phyloP scores from a whole-genome alignment of 176 grass and related monocot genomes.

The Triticum monococcum region DNA sequence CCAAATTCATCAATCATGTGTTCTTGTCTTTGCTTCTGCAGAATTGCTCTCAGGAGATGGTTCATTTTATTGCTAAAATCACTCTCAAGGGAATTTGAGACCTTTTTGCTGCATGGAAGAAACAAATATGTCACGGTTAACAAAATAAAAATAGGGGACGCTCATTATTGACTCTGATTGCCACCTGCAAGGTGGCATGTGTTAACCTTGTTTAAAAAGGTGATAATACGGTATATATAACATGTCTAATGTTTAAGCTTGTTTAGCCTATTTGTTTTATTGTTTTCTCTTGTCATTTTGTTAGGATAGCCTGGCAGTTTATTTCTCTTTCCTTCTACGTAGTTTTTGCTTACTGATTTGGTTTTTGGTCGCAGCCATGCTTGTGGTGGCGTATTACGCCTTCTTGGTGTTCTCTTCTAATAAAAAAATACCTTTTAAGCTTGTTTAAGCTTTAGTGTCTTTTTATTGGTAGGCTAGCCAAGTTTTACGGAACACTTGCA shows the following conservation, averaged over 20 bases:
- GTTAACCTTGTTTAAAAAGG: neutral
- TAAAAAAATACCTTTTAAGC: neutral
- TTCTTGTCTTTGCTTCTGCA: slow-evolving; percentile 67
- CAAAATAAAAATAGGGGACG: neutral
- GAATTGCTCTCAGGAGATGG: slow-evolving; percentile 48
- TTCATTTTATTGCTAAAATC: slow-evolving; percentile 95
- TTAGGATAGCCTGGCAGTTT: neutral
- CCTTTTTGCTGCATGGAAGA: slow-evolving; percentile 66
- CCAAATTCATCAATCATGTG: slow-evolving; percentile 64
- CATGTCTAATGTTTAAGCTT: neutral
- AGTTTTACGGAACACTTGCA: slow-evolving; percentile 12
- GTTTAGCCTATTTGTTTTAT: too few relatives aligned
- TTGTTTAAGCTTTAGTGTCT: neutral
- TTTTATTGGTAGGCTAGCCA: neutral
- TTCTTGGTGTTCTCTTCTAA: neutral
- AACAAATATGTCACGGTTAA: neutral
- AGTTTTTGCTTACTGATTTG: neutral
- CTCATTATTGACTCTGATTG: slow-evolving; percentile 9
- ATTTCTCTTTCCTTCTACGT: neutral
- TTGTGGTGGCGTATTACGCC: neutral
- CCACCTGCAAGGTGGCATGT: neutral
- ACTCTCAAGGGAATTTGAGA: slow-evolving; percentile 85
- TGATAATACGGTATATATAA: neutral
- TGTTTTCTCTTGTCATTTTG: neutral
- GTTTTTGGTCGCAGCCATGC: neutral